These are phyloP conservation scores for Xylaria longipes DNA, from an alignment of 495 filamentous ascomycete genomes.

Conservation along the genomic window DNA sequence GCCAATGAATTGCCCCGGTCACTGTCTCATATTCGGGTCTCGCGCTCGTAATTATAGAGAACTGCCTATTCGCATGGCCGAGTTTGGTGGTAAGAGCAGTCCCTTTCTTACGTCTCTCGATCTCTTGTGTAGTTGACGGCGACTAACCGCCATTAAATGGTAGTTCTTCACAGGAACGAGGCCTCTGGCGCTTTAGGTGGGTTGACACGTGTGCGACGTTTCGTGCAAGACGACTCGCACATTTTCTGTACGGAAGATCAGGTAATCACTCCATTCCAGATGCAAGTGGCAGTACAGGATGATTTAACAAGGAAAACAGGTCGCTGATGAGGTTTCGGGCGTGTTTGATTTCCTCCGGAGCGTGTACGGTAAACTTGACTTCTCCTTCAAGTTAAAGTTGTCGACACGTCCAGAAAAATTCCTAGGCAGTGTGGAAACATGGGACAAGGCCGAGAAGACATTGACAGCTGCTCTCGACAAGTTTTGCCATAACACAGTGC, in stretches of 20 bases:
- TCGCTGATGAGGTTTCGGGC: slow-evolving; percentile 80
- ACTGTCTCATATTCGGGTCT: slow-evolving; percentile 78
- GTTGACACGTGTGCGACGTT: slow-evolving; percentile 87
- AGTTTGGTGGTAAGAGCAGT: slow-evolving; percentile 71
- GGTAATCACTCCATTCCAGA: slow-evolving; percentile 13
- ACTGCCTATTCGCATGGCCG: slow-evolving; percentile 86
- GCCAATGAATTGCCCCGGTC: slow-evolving; percentile 98
- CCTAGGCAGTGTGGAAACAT: slow-evolving; percentile 84
- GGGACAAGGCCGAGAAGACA: slow-evolving; percentile 83
- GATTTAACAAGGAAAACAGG: slow-evolving; percentile 48
- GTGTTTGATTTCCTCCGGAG: slow-evolving; percentile 86
- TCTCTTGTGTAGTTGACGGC: background rate
- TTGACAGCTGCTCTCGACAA: slow-evolving; percentile 77
- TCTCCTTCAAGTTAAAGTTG: slow-evolving; percentile 94
- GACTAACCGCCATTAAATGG: background rate
- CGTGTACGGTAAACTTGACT: slow-evolving; percentile 90
- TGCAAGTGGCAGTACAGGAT: background rate
- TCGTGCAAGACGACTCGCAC: slow-evolving; percentile 95
- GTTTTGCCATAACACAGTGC: slow-evolving; percentile 65
- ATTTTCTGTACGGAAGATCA: slow-evolving; percentile 82
- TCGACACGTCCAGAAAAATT: slow-evolving; percentile 94
- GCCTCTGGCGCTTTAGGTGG: slow-evolving; percentile 90
- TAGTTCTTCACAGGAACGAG: slow-evolving; percentile 87
- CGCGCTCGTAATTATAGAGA: slow-evolving; percentile 85
- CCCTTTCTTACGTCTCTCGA: background rate